Evolutionary conservation across 768 basidiomycete species (phyloP).

Genomic region (Russula griseocarnosa): DNA sequence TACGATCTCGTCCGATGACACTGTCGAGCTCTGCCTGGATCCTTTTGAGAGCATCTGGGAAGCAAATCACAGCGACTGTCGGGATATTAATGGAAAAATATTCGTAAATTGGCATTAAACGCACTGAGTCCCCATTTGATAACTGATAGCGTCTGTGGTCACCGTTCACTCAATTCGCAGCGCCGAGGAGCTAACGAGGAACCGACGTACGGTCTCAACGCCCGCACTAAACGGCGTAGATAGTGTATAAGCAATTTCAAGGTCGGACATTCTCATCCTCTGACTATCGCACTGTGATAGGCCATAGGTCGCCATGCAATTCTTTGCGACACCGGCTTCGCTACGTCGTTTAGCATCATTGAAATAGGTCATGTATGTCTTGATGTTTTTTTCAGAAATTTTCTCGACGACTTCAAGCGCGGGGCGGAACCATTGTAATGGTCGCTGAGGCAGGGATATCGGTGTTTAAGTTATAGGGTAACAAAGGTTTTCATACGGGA

Average conservation of each 20-base stretch:
- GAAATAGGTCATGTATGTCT: constrained; percentile 3
- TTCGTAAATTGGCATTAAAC: not conserved
- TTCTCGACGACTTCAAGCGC: not conserved
- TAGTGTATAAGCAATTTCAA: constrained; percentile 11
- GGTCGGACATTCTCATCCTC: constrained; percentile 11
- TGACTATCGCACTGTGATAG: constrained; percentile 1
- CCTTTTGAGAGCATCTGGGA: constrained; percentile 23
- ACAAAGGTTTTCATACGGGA: constrained; percentile 6
- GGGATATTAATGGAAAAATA: not conserved
- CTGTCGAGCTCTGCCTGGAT: constrained; percentile 27
- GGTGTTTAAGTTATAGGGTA: not conserved
- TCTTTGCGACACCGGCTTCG: constrained; percentile 8
- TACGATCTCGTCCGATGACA: constrained; percentile 23
- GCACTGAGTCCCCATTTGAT: constrained; percentile 11
- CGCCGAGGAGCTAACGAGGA: not conserved
- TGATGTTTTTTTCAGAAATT: not conserved
- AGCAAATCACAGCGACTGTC: constrained; percentile 10
- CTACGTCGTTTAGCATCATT: constrained; percentile 7
- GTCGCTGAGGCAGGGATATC: not conserved
- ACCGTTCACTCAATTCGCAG: not conserved
- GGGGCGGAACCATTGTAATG: constrained; percentile 25
- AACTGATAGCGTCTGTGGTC: constrained; percentile 12
- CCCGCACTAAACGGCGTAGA: constrained; percentile 22
- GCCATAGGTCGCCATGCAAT: constrained; percentile 13
- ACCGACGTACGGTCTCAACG: constrained; percentile 17